Base-by-base conservation (phyloP, 306 rosid genomes). In the Medicago arabica region DNA sequence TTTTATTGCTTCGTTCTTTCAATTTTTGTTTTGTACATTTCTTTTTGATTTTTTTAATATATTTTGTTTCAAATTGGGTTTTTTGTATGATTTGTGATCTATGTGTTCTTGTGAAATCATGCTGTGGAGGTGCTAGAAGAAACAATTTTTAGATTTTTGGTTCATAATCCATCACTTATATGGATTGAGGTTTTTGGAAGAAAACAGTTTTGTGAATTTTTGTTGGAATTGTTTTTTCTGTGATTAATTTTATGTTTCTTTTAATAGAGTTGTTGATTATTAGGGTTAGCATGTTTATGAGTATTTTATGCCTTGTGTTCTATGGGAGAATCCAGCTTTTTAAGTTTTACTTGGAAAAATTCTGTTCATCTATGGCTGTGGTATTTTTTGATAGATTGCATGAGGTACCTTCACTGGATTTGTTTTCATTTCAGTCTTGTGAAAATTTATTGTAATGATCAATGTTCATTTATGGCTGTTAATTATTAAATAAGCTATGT, bases 221-320 rank as follows among this genome's bases (percentile, higher is more conserved):
- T 40, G 50, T 69, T 58, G 68, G 59, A 11, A 5, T 28, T 34
- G n/a, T 41, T 78, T 39, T 74, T 74, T 55, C 21, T 2, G 46
- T 66, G 60, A 51, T 65, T 65, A 34, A 34, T 34, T 49, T 8
- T 23, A 7, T 50, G 55, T 25, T 69, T 57, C 31, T 83, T 49
- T 8, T 18, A 34, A 55, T 47, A 69, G 58, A 64, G 50, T 50
- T 55, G 44, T 75, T 58, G 43, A 38, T 19, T 69, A 25, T 59
- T 60, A 70, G 40, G 75, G 54, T 28, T 53, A 3, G 25, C 5
- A 46, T 78, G 54, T 70, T 66, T 38, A 17, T 25, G 57, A 39
- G 51, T 47, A 15, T 73, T 69, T 14, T 34, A 11, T 82, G 81
- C 70, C 78, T 83, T 65, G 19, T 72, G 19, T 55, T 73, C 31